A percentile compares a stretch with the other conserved stretches of the same genome.
Conservation (phyloP, 75 land plant genomes). For the Isoetes taiwanensis region DNA sequence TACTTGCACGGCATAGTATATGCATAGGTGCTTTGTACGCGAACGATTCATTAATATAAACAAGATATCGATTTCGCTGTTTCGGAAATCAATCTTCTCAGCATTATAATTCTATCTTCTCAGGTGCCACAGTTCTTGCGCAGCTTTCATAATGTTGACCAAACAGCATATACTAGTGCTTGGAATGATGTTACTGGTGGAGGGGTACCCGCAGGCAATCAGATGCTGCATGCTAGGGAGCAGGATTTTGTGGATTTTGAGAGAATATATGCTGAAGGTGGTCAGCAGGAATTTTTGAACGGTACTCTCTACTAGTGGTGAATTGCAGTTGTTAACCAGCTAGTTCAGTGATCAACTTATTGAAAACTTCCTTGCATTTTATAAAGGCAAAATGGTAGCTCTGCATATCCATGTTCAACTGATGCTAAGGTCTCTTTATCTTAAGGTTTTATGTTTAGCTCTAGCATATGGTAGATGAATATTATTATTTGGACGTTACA, state of each 20-base stretch:
- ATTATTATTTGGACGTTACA: no score
- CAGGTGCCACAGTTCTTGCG: slow-evolving; percentile 41
- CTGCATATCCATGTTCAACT: slow-evolving; percentile 18
- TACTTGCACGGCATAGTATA: background rate
- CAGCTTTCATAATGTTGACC: slow-evolving; percentile 37
- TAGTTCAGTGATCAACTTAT: no score
- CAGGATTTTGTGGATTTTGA: slow-evolving; percentile 38
- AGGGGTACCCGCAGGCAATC: slow-evolving; percentile 11
- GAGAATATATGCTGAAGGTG: slow-evolving; percentile 26
- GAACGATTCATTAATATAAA: background rate
- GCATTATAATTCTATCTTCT: background rate
- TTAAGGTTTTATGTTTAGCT: background rate
- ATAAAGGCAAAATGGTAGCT: no score
- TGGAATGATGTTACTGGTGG: slow-evolving; percentile 51
- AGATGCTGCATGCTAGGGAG: slow-evolving; percentile 9
- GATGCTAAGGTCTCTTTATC: slow-evolving; percentile 36
- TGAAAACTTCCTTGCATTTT: no score
- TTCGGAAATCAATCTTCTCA: slow-evolving; percentile 11
- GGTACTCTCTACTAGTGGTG: no score
- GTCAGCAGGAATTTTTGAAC: no score
- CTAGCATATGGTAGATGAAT: background rate
- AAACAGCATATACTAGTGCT: slow-evolving; percentile 36
- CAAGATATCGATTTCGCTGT: background rate
- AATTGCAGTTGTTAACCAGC: no score
- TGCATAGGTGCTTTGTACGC: background rate